Percentiles rank a stretch among this genome's conserved stretches.
Evolutionary conservation across 495 filamentous ascomycete genomes (phyloP).

Genomic region (Daldinia grandis): DNA sequence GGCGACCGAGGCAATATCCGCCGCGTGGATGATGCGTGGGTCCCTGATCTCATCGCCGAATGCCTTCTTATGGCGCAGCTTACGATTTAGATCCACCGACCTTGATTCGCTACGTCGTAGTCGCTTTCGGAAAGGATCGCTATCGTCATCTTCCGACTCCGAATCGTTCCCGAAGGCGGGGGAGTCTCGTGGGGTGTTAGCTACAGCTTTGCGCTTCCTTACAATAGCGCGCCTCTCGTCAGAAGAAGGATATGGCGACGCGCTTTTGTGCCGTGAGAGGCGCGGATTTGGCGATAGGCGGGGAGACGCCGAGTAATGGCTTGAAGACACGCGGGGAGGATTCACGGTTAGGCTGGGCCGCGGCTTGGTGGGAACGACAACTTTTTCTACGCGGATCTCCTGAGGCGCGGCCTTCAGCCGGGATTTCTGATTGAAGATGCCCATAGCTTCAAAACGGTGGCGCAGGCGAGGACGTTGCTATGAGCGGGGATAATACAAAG

Average conservation of each 20-base stretch:
- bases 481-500: conserved; percentile 8
- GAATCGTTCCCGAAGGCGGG: conserved; percentile 43
- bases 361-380: conserved; percentile 39
- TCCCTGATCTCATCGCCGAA: conserved; percentile 64
- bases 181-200: conserved; percentile 43
- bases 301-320: conserved; percentile 33
- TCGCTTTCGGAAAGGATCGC: conserved; percentile 43
- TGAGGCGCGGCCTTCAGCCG: conserved; percentile 46
- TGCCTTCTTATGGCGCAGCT: conserved; percentile 66
- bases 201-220: conserved; percentile 45
- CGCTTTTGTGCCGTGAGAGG: conserved; percentile 44
- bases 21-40: conserved; percentile 68
- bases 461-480: conserved; percentile 6
- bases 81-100: conserved; percentile 62
- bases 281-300: conserved; percentile 40
- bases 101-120: conserved; percentile 38
- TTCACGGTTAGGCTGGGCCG: conserved; percentile 29
- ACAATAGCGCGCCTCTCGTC: conserved; percentile 42
- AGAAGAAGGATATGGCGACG: conserved; percentile 48
- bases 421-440: conserved; percentile 45
- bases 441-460: conserved; percentile 36
- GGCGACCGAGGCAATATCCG: conserved; percentile 66
- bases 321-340: conserved; percentile 28
- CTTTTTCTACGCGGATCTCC: conserved; percentile 49
- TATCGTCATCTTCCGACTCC: conserved; percentile 41